Percentiles rank a stretch among this genome's conserved stretches.
phyloP scores from a whole-genome alignment of 352 stramenopile genomes.

The Globisporangium okanoganense region DNA sequence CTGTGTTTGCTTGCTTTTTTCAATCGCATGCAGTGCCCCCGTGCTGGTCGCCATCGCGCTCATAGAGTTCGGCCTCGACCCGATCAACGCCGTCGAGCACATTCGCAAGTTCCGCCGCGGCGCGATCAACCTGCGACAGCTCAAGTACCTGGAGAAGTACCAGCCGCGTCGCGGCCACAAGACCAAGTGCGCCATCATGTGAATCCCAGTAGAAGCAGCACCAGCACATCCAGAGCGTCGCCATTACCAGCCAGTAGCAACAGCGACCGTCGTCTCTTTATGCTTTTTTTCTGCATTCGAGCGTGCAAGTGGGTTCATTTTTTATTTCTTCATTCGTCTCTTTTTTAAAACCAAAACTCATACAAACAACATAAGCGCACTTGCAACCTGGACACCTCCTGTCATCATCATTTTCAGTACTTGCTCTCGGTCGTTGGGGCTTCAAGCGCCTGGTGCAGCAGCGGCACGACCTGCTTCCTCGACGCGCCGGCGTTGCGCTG shows the following conservation, averaged over 20 bases:
- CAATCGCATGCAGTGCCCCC: constrained; percentile 64
- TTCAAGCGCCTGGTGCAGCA: constrained; percentile 50
- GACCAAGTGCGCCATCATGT: constrained; percentile 86
- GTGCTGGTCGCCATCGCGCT: constrained; percentile 97
- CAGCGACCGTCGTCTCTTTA: not conserved
- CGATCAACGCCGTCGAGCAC: constrained; percentile 96
- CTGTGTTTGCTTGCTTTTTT: constrained; percentile 5
- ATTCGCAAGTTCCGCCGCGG: constrained; percentile 93
- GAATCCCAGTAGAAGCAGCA: constrained; percentile 17
- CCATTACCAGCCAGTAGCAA: not conserved
- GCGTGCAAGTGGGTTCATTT: constrained; percentile 7
- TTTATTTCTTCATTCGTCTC: constrained; percentile 7
- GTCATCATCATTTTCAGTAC: not conserved
- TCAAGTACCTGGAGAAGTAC: constrained; percentile 98
- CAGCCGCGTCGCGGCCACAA: constrained; percentile 69
- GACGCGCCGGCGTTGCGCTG: constrained; percentile 63
- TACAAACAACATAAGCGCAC: constrained; percentile 3
- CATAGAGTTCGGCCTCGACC: constrained; percentile 95
- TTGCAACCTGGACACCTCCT: not conserved
- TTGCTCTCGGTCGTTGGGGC: constrained; percentile 1
- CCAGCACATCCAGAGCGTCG: not conserved
- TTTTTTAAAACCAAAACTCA: constrained; percentile 7
- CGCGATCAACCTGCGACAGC: constrained; percentile 97
- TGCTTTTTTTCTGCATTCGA: constrained; percentile 5
- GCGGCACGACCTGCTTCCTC: constrained; percentile 73